Evolutionary conservation across 2,329 filamentous ascomycete species (phyloP).

Genomic region (Colletotrichum ledebouriae): DNA sequence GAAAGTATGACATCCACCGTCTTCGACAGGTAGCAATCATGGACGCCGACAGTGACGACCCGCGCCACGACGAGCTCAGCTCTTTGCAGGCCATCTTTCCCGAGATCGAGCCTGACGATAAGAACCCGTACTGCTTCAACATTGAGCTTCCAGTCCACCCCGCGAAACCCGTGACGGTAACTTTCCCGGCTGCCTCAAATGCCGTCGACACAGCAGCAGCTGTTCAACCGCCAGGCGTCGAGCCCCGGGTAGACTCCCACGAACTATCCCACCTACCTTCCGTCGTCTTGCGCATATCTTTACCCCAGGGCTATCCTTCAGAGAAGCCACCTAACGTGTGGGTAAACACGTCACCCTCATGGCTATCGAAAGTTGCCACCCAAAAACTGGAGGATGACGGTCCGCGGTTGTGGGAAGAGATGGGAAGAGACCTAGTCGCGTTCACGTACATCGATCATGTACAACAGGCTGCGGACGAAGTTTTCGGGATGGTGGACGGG

Average conservation of each 20-base stretch:
- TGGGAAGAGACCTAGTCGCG: constrained; percentile 69
- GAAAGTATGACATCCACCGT: constrained; percentile 35
- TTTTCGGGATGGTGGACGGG: constrained; percentile 68
- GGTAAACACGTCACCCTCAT: constrained; percentile 68
- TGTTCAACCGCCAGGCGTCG: constrained; percentile 33
- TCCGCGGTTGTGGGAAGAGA: constrained; percentile 71
- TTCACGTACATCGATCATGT: constrained; percentile 75
- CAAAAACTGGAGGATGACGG: constrained; percentile 64
- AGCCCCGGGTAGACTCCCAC: constrained; percentile 58
- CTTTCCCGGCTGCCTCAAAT: constrained; percentile 63
- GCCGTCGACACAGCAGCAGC: constrained; percentile 36
- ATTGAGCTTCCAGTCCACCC: constrained; percentile 72
- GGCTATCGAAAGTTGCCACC: constrained; percentile 67
- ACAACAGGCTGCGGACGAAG: constrained; percentile 69
- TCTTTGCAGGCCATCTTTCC: constrained; percentile 75
- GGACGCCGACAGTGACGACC: constrained; percentile 60
- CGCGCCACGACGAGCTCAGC: constrained; percentile 70
- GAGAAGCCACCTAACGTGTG: constrained; percentile 63
- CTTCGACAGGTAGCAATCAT: constrained; percentile 47
- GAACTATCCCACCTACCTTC: constrained; percentile 70
- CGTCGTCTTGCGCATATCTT: constrained; percentile 64
- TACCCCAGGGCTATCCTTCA: constrained; percentile 72
- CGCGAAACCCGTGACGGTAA: constrained; percentile 66
- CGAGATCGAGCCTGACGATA: constrained; percentile 66
- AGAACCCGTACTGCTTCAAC: constrained; percentile 63